Conservation (phyloP, 192 early-diverging fungal genomes). For the Helicostylum pulchrum region DNA sequence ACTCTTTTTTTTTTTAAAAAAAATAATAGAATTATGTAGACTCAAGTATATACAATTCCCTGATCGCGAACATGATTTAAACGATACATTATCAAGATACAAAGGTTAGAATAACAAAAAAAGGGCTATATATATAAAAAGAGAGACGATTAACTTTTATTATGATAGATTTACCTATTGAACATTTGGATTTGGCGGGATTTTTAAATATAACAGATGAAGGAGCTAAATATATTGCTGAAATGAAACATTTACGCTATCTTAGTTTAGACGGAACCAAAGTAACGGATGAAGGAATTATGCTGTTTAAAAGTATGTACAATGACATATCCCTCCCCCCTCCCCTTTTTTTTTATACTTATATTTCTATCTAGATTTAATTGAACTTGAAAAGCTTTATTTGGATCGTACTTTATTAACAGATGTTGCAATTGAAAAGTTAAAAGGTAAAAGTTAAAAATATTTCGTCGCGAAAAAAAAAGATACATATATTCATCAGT, state of each 20-base stretch:
- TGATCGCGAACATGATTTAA: constrained; percentile 46
- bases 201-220: constrained; percentile 44
- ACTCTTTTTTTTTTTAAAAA: too few species aligned
- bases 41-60: constrained; percentile 47
- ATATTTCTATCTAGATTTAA: constrained; percentile 21
- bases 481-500: background rate
- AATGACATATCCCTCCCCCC: background rate
- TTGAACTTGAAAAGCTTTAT: constrained; percentile 35
- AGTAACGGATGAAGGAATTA: constrained; percentile 49
- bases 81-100: constrained; percentile 33
- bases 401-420: constrained; percentile 43
- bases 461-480: background rate
- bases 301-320: constrained; percentile 22
- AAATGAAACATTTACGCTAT: constrained; percentile 38
- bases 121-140: background rate
- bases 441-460: constrained; percentile 26
- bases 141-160: background rate
- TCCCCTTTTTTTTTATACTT: background rate
- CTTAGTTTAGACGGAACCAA: constrained; percentile 45
- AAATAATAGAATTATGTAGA: constrained; percentile 22
- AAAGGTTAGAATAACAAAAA: constrained; percentile 31
- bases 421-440: constrained; percentile 40
- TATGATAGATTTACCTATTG: constrained; percentile 43
- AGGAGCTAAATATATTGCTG: constrained; percentile 31
- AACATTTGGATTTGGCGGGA: constrained; percentile 41